These are phyloP conservation scores for Pilatotrama ljubarskyi DNA, from an alignment of 768 basidiomycete species.

Conservation along the genomic window DNA sequence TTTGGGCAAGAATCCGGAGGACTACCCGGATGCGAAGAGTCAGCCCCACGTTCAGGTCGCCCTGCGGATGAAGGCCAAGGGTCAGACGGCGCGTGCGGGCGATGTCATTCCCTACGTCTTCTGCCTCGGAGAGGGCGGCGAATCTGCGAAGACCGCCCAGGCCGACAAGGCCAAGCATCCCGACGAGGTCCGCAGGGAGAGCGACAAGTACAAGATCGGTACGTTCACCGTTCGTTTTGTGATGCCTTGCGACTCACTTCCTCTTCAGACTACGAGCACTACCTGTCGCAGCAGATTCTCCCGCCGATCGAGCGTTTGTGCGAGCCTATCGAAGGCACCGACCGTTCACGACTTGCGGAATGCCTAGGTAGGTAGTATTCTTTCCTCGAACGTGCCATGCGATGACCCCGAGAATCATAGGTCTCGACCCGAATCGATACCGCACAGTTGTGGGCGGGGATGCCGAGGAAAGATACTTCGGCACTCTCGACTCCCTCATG, in stretches of 20 bases:
- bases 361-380: conserved; percentile 70
- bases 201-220: conserved; percentile 74
- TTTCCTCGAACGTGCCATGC: background rate
- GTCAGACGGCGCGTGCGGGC: conserved; percentile 76
- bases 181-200: conserved; percentile 80
- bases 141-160: conserved; percentile 69
- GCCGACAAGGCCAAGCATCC: conserved; percentile 93
- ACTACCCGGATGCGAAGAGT: conserved; percentile 92
- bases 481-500: conserved; percentile 84
- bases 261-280: conserved; percentile 81
- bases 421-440: conserved; percentile 62
- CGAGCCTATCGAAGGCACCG: conserved; percentile 95
- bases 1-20: conserved; percentile 93
- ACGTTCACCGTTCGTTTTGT: conserved; percentile 19
- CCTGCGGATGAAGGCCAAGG: conserved; percentile 81
- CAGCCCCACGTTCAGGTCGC: conserved; percentile 99
- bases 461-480: conserved; percentile 65
- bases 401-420: conserved; percentile 32
- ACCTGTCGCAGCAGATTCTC: conserved; percentile 87
- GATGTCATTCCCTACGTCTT: conserved; percentile 98
- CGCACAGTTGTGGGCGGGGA: conserved; percentile 40
- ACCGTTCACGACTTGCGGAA: conserved; percentile 88
- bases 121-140: conserved; percentile 75
- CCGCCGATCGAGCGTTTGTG: conserved; percentile 95
- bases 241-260: background rate